A percentile compares a stretch with the other conserved stretches of the same genome.
phyloP scores from a whole-genome alignment of 2,329 filamentous ascomycete genomes.

The Aspergillus latus region DNA sequence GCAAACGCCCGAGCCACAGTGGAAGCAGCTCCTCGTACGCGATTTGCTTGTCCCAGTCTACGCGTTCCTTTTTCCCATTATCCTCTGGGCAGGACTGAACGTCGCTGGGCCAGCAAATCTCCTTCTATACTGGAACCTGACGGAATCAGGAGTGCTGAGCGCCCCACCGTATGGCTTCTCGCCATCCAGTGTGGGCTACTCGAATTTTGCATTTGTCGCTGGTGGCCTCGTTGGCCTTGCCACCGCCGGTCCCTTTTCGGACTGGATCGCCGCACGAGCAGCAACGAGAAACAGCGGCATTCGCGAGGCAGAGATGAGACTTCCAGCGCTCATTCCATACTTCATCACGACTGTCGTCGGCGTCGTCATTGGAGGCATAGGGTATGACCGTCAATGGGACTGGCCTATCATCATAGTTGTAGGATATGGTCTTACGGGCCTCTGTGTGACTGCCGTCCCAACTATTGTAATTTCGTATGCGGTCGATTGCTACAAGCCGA shows the following conservation, averaged over 20 bases:
- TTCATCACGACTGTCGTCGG: neutral
- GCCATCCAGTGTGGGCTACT: neutral
- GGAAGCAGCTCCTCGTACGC: conserved; percentile 6
- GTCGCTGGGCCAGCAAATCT: conserved; percentile 2
- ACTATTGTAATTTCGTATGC: conserved; percentile 9
- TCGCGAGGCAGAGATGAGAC: conserved; percentile 10
- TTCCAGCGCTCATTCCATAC: conserved; percentile 4
- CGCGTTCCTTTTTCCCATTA: conserved; percentile 4
- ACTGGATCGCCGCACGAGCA: neutral
- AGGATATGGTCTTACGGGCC: conserved; percentile 1
- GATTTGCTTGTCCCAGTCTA: neutral
- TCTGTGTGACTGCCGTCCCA: neutral
- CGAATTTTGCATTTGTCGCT: conserved; percentile 8
- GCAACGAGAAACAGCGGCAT: neutral
- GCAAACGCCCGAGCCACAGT: neutral
- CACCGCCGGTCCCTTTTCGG: conserved; percentile 10
- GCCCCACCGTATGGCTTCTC: conserved; percentile 7
- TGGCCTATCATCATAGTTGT: conserved; percentile 7
- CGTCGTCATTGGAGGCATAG: neutral
- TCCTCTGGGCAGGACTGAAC: conserved; percentile 2
- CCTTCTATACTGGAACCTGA: conserved; percentile 11
- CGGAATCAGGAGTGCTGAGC: conserved; percentile 3
- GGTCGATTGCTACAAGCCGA: conserved; percentile 9
- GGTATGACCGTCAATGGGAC: neutral
- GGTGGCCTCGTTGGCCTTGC: conserved; percentile 1